These are phyloP conservation scores for Lentinula sp. DNA, from an alignment of 768 basidiomycete species.

Conservation along the genomic window DNA sequence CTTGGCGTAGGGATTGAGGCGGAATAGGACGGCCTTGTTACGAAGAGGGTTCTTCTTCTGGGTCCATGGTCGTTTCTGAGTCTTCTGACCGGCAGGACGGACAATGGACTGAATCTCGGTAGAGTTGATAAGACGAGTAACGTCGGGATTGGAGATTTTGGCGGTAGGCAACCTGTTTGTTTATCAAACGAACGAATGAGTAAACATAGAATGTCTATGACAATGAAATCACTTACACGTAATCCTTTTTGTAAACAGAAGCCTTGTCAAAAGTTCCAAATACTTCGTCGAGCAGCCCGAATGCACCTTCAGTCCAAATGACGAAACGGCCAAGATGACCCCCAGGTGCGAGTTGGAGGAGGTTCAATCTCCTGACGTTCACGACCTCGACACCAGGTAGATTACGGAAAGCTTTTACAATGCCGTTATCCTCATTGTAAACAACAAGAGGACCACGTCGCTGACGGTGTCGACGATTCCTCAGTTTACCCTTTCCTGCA, in stretches of 20 bases:
- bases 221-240: conserved; percentile 46
- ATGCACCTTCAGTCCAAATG: conserved; percentile 98
- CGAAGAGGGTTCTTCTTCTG: conserved; percentile 98
- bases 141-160: conserved; percentile 96
- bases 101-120: conserved; percentile 97
- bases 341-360: conserved; percentile 98
- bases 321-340: conserved; percentile 98
- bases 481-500: conserved; percentile 95
- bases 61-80: conserved; percentile 91
- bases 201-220: not conserved
- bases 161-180: conserved; percentile 75
- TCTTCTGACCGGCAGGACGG: conserved; percentile 80
- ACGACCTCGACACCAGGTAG: conserved; percentile 96
- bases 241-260: conserved; percentile 85
- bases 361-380: conserved; percentile 90
- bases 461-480: conserved; percentile 95
- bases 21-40: conserved; percentile 94
- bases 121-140: conserved; percentile 97
- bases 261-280: conserved; percentile 93
- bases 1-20: conserved; percentile 98
- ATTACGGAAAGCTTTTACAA: conserved; percentile 98
- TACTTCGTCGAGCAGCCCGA: conserved; percentile 87
- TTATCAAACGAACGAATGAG: not conserved
- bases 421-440: conserved; percentile 95
- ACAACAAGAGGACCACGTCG: conserved; percentile 96